Conservation (phyloP, 768 basidiomycete genomes). For the Serendipita sp. region DNA sequence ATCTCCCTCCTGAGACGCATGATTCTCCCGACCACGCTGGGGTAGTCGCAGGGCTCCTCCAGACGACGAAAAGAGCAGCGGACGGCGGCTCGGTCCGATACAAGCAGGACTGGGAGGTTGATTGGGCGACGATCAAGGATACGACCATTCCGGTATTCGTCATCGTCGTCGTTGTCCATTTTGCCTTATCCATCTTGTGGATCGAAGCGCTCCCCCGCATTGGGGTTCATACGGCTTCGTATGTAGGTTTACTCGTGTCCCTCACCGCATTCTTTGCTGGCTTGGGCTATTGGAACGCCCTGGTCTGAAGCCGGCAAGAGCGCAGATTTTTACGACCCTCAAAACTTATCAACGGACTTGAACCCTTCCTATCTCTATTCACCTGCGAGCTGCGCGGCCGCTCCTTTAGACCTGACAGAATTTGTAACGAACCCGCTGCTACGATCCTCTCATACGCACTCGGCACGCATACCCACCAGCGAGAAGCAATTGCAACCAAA, state of each 20-base stretch:
- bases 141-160: conserved; percentile 27
- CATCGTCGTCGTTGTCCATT: conserved; percentile 33
- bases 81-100: not conserved
- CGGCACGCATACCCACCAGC: too few relatives aligned
- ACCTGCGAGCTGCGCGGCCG: too few relatives aligned
- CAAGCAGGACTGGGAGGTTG: conserved; percentile 8
- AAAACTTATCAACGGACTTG: too few relatives aligned
- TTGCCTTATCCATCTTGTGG: conserved; percentile 44
- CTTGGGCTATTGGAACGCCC: conserved; percentile 53
- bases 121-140: not conserved
- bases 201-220: conserved; percentile 56
- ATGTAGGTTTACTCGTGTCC: conserved; percentile 47
- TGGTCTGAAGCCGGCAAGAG: conserved; percentile 22
- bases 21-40: conserved; percentile 41
- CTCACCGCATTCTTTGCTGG: conserved; percentile 59
- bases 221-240: conserved; percentile 64
- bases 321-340: too few relatives aligned
- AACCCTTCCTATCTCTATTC: too few relatives aligned
- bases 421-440: too few relatives aligned
- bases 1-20: conserved; percentile 29
- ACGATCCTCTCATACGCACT: too few relatives aligned
- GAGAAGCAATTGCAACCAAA: too few relatives aligned
- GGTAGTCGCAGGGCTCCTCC: not conserved
- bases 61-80: not conserved
- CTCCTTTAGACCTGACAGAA: too few relatives aligned